These are phyloP conservation scores for Phenoliferia sp. DNA, from an alignment of 1,284 basidiomycete species.

Conservation along the genomic window DNA sequence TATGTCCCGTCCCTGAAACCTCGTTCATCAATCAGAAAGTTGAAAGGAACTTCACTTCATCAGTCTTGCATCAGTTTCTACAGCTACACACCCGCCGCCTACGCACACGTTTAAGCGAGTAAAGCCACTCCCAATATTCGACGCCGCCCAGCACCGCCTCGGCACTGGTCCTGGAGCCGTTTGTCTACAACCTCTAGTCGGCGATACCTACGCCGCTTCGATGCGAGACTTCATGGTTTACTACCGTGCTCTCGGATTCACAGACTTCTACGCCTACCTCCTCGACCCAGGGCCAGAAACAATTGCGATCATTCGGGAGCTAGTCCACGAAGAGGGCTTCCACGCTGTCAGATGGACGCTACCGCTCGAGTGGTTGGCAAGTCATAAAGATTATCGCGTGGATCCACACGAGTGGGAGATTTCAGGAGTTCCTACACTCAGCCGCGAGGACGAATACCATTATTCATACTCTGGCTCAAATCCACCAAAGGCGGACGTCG, in stretches of 20 bases:
- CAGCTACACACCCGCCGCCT: background rate
- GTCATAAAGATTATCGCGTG: background rate
- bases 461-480: background rate
- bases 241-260: conserved; percentile 10
- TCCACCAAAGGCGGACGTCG: background rate
- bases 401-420: conserved; percentile 5
- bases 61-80: conserved; percentile 7
- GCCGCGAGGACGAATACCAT: background rate
- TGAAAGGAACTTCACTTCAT: background rate
- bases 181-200: conserved; percentile 6
- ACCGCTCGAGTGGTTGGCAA: conserved; percentile 2
- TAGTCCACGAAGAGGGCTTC: conserved; percentile 2
- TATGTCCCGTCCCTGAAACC: background rate
- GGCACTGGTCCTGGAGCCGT: conserved; percentile 5
- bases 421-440: background rate
- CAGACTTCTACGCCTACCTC: conserved; percentile 12
- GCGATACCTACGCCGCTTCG: conserved; percentile 6
- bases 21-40: background rate
- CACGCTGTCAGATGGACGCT: conserved; percentile 6
- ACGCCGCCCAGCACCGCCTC: conserved; percentile 1
- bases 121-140: background rate
- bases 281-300: conserved; percentile 14
- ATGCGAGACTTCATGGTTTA: conserved; percentile 7
- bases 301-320: conserved; percentile 5
- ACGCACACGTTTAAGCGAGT: conserved; percentile 1